These are phyloP conservation scores for Cutaneotrichosporon sp. DNA, from an alignment of 1,284 basidiomycete genomes.

Conservation along the genomic window DNA sequence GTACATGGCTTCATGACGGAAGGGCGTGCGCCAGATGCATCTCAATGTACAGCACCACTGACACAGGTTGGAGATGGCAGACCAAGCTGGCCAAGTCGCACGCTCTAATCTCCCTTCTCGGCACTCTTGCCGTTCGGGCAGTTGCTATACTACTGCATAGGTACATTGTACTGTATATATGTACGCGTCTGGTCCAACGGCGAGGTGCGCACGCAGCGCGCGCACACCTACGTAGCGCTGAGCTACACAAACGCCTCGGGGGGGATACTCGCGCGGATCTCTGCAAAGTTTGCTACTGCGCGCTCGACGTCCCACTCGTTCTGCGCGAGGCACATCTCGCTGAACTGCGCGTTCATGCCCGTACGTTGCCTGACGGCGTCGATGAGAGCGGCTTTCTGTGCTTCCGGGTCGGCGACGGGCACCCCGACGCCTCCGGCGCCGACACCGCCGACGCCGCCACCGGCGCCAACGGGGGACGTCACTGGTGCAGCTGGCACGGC, in stretches of 20 bases:
- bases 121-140: too few relatives aligned
- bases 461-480: conserved; percentile 5
- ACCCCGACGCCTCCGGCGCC: background rate
- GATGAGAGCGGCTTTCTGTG: conserved; percentile 48
- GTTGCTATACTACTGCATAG: too few relatives aligned
- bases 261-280: conserved; percentile 46
- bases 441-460: background rate
- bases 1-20: too few relatives aligned
- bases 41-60: too few relatives aligned
- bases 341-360: conserved; percentile 66
- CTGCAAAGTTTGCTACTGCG: conserved; percentile 73
- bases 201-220: background rate
- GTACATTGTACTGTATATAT: background rate
- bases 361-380: conserved; percentile 62
- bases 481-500: conserved; percentile 6
- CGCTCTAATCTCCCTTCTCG: too few relatives aligned
- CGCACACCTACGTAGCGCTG: background rate
- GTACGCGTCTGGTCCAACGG: too few relatives aligned
- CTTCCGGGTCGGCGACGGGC: background rate
- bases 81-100: too few relatives aligned
- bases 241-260: conserved; percentile 29
- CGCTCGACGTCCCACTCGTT: conserved; percentile 73
- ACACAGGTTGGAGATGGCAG: too few relatives aligned
- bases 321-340: conserved; percentile 71
- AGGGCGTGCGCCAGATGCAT: too few relatives aligned